Base-by-base conservation (phyloP, 2,329 filamentous ascomycete genomes). In the Xylariaceae sp. region DNA sequence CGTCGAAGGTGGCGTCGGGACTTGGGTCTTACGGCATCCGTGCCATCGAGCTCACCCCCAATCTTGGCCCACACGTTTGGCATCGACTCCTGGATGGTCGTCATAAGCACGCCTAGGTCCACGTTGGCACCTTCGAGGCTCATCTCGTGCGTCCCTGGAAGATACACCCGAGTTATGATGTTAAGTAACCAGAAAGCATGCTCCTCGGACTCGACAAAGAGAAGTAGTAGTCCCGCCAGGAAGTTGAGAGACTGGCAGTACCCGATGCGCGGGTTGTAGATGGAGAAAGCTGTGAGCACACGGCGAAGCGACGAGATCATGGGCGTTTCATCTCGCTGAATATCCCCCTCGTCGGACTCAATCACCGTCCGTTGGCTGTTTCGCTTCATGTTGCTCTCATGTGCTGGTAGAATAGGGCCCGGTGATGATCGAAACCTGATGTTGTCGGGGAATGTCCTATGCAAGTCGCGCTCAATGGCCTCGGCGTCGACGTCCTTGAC, bases 201-300 rank as follows among this genome's bases (percentile, higher is more conserved):
- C 70, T 97, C 92, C 68, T 96, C 93, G 4, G 88, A 86, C 55
- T 81, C 83, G 65, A 97, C 85, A 68, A 97, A 97, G 2, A 97
- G 79, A 2, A 97, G 82, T 1, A 97, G 77, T 47, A 97, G 80
- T 4, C 92, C 93, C 5, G 93, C 91, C 46, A 97, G 81, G 71
- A 97, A 97, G 70, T 97, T 97, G 31, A 97, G 82, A 17, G 89
- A 95, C 69, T 97, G 93, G 66, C 93, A 97, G 70, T 97, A 97
- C 13, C 93, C 93, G 60, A 97, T 95, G 49, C 83, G 83, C 1
- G 93, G 91, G 63, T 95, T 95, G 73, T 96, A 90, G 40, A 96
- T 81, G 2, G 93, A 86, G 69, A 97, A 97, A 11, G 92, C 91
- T 64, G 90, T 88, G 22, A 97, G 76, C 1, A 97, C 90, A 39